These are phyloP conservation scores for Tulasnella sp. DNA, from an alignment of 768 basidiomycete genomes.

Conservation along the genomic window DNA sequence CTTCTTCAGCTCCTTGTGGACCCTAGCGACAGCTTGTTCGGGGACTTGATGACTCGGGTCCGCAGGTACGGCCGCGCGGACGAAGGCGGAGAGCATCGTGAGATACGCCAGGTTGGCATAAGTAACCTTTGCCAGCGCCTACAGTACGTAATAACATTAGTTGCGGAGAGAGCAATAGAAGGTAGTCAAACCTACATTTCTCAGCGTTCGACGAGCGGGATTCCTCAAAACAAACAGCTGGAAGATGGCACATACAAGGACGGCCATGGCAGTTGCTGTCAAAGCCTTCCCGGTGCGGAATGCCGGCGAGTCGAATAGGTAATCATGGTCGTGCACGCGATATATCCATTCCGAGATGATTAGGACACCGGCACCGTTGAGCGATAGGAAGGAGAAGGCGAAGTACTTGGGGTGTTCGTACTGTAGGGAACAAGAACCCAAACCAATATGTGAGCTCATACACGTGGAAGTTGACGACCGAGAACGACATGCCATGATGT, in stretches of 20 bases:
- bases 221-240: constrained; percentile 23
- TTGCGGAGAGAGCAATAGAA: not conserved
- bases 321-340: constrained; percentile 17
- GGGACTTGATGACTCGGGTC: constrained; percentile 19
- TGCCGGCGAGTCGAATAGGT: constrained; percentile 23
- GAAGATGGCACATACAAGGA: constrained; percentile 24
- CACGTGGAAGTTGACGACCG: not conserved
- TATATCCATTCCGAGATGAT: constrained; percentile 22
- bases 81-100: constrained; percentile 21
- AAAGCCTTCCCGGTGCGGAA: constrained; percentile 22
- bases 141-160: not conserved
- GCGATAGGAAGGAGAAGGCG: constrained; percentile 18
- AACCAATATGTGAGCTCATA: not conserved
- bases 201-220: constrained; percentile 23
- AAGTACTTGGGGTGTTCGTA: constrained; percentile 21
- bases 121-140: constrained; percentile 15
- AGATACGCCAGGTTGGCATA: constrained; percentile 19
- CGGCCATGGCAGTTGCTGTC: constrained; percentile 23
- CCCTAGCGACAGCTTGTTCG: constrained; percentile 13
- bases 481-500: constrained; percentile 14
- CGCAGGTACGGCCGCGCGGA: constrained; percentile 16
- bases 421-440: not conserved
- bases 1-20: constrained; percentile 21
- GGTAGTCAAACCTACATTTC: constrained; percentile 7
- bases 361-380: constrained; percentile 20